Base-by-base conservation (phyloP, 2,329 filamentous ascomycete genomes). In the Fusarium compactum region DNA sequence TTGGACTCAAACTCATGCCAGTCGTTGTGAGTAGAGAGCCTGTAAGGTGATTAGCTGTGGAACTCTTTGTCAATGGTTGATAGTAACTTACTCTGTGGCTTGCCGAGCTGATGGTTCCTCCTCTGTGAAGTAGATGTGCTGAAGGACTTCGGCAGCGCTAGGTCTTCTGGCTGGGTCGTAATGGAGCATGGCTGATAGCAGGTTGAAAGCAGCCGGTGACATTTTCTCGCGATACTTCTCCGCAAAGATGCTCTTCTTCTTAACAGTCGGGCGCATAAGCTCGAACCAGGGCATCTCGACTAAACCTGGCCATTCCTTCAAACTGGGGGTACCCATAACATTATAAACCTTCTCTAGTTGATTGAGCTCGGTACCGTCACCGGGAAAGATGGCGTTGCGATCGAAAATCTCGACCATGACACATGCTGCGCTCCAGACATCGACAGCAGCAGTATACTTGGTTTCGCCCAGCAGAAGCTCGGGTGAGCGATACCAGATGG, bases 1-100 rank as follows among this genome's bases (percentile, higher is more conserved):
- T 99, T 99, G 59, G 94, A 97, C 82, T 99, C 96, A 76, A 98
- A 97, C 78, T 99, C 96, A 78, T 99, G 96, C 96, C 96, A 99
- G 75, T 99, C 96, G 74, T 96, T 89, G 30, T 99, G 86, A 51
- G 90, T 85, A 64, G 91, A 90, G 52, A 99, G 87, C 76, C 92
- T 93, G 68, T 40, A 57, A 47, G 14, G 75, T 65, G 71, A 77
- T 84, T 76, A 83, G 79, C 45, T 67, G 34, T 25, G 15, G 44
- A 30, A 29, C 22, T 40, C 15, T 30, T 16, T 40, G 65, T 40
- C 34, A 47, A 46, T 45, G 22, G 15, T 41, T 30, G 58, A 38
- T 38, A 18, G 53, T n/a, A 63, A 89, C 91, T 82, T 87, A 95
- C 90, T 97, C 95, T 70, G 91, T 84, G 43, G 94, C 93, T 76